Percentiles rank a stretch among this genome's conserved stretches.
phyloP scores from a whole-genome alignment of 257 asterid genomes.

The Datura wrightii region DNA sequence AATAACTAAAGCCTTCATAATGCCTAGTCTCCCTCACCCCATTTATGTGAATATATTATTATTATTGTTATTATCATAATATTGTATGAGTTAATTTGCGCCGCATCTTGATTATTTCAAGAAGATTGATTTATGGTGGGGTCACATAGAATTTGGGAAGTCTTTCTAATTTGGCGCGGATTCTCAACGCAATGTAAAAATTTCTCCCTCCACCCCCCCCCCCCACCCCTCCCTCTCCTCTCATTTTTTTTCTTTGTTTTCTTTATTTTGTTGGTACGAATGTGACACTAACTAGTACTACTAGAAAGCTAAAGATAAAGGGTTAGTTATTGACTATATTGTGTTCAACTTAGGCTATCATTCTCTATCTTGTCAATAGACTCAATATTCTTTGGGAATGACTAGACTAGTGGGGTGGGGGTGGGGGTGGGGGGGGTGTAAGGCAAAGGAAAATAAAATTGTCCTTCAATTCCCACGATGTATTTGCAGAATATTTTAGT shows the following conservation, averaged over 20 bases:
- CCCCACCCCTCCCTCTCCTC: neutral
- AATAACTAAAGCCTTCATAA: no score
- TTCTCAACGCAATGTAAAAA: neutral
- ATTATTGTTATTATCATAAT: neutral
- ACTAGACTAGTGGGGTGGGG: neutral
- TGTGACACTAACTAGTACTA: neutral
- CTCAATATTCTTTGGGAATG: neutral
- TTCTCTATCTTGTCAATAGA: neutral
- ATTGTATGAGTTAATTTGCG: no score
- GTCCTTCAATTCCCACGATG: neutral
- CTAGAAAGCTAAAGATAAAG: neutral
- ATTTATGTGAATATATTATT: no score
- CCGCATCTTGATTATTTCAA: neutral
- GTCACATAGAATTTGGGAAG: neutral
- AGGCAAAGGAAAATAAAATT: neutral
- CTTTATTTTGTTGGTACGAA: neutral
- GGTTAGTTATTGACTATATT: slow-evolving; percentile 26
- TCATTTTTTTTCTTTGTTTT: neutral
- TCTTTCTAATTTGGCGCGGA: slow-evolving; percentile 15
- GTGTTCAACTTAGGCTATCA: neutral
- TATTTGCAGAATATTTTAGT: neutral
- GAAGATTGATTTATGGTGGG: neutral
- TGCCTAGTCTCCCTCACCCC: no score
- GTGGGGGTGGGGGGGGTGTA: no score
- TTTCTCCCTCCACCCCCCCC: neutral